Evolutionary conservation across 169 alveolate species (phyloP).

Genomic region (Cryptosporidium ubiquitum): DNA sequence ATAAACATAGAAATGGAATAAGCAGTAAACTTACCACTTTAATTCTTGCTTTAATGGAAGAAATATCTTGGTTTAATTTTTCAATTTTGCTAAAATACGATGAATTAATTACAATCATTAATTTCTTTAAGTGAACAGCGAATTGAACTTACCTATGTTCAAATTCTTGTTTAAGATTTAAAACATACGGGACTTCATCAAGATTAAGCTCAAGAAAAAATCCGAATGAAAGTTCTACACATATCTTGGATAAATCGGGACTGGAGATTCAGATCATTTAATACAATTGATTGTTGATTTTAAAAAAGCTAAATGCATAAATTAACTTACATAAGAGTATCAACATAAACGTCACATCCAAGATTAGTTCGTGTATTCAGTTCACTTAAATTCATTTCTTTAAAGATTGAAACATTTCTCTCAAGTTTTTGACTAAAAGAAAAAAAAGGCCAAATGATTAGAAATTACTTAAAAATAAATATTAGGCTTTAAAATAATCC

Average conservation of each 20-base stretch:
- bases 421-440: conserved; percentile 39
- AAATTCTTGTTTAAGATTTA: conserved; percentile 46
- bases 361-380: conserved; percentile 52
- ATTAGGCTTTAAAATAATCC: too few relatives aligned
- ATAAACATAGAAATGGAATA: background rate
- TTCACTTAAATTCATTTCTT: conserved; percentile 38
- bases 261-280: background rate
- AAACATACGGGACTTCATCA: conserved; percentile 40
- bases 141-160: conserved; percentile 45
- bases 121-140: background rate
- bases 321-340: conserved; percentile 54
- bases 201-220: conserved; percentile 48
- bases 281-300: background rate
- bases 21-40: conserved; percentile 39
- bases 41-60: conserved; percentile 54
- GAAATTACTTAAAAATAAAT: too few relatives aligned
- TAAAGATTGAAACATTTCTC: conserved; percentile 48
- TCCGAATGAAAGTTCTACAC: conserved; percentile 60
- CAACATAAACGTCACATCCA: conserved; percentile 66
- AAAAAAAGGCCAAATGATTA: background rate
- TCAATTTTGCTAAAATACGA: conserved; percentile 34
- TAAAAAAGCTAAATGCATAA: background rate
- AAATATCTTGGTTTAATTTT: conserved; percentile 27
- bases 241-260: conserved; percentile 47
- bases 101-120: too few relatives aligned